Percentiles rank a stretch among this genome's conserved stretches.
Evolutionary conservation across 2,329 filamentous ascomycete species (phyloP).

Genomic region (Raffaelea arxii): DNA sequence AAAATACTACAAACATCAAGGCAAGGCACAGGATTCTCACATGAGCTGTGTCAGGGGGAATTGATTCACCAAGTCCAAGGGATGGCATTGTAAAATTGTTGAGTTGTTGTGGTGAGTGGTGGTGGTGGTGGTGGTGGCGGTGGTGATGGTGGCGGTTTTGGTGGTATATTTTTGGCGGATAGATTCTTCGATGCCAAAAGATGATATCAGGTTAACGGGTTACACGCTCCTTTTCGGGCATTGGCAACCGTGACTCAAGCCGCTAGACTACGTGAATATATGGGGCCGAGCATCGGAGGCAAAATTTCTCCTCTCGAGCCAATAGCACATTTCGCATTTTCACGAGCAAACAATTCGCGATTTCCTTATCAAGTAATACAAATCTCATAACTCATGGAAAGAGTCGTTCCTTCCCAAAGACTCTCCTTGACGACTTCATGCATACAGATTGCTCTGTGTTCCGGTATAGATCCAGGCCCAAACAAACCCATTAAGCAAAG

Average conservation of each 20-base stretch:
- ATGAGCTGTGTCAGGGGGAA: conserved; percentile 70
- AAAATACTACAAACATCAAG: not conserved
- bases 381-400: not conserved
- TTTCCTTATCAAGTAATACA: too few species aligned
- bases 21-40: conserved; percentile 36
- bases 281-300: conserved; percentile 13
- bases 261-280: too few species aligned
- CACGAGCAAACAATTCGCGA: too few species aligned
- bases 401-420: not conserved
- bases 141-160: too few species aligned
- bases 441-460: conserved; percentile 11
- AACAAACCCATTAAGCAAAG: too few species aligned
- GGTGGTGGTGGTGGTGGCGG: not conserved
- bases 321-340: too few species aligned
- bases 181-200: not conserved
- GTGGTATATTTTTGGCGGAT: too few species aligned
- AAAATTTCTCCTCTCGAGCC: conserved; percentile 6
- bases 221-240: too few species aligned
- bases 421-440: not conserved
- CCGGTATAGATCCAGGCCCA: not conserved
- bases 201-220: too few species aligned
- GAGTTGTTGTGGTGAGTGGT: not conserved
- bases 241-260: not conserved
- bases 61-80: conserved; percentile 53
- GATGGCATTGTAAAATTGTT: conserved; percentile 2